phyloP scores from a whole-genome alignment of 2,329 filamentous ascomycete genomes.

The Dactylellina drechsleri region DNA sequence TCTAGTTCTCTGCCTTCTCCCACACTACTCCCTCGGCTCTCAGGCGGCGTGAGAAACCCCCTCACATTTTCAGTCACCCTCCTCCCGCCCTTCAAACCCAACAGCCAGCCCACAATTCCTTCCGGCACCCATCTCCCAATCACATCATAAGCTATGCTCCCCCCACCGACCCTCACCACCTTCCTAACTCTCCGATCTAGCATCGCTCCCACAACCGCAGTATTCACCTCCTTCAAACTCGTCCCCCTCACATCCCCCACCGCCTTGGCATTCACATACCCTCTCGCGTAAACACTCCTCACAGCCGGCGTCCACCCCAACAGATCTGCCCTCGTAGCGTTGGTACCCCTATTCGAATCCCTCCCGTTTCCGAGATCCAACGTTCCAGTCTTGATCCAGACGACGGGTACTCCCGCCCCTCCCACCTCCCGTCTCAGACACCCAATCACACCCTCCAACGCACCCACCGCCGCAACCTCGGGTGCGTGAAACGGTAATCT shows the following conservation, averaged over 20 bases:
- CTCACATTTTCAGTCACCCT: conserved; percentile 43
- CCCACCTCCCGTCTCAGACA: conserved; percentile 70
- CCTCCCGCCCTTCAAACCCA: conserved; percentile 71
- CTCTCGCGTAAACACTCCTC: conserved; percentile 71
- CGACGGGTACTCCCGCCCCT: conserved; percentile 79
- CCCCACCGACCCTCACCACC: conserved; percentile 82
- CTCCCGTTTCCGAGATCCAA: conserved; percentile 76
- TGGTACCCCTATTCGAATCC: conserved; percentile 60
- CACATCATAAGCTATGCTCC: conserved; percentile 83
- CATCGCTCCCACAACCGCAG: conserved; percentile 89
- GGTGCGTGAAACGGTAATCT: conserved; percentile 83
- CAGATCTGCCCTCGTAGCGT: conserved; percentile 64
- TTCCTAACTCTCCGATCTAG: conserved; percentile 67
- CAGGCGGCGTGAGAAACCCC: conserved; percentile 30
- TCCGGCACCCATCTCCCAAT: conserved; percentile 83
- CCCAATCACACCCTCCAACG: conserved; percentile 80
- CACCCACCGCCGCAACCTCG: conserved; percentile 85
- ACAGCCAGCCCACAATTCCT: conserved; percentile 88
- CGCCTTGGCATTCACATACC: conserved; percentile 66
- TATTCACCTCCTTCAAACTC: conserved; percentile 80
- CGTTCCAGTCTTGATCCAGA: conserved; percentile 88
- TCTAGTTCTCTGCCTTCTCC: conserved; percentile 40
- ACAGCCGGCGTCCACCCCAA: conserved; percentile 73
- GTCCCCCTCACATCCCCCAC: conserved; percentile 74
- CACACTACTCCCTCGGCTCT: conserved; percentile 50